A percentile compares a stretch with the other conserved stretches of the same genome.
phyloP scores from a whole-genome alignment of 371 early-diverging fungal species.

The Thermomucor indicae-seudaticae region DNA sequence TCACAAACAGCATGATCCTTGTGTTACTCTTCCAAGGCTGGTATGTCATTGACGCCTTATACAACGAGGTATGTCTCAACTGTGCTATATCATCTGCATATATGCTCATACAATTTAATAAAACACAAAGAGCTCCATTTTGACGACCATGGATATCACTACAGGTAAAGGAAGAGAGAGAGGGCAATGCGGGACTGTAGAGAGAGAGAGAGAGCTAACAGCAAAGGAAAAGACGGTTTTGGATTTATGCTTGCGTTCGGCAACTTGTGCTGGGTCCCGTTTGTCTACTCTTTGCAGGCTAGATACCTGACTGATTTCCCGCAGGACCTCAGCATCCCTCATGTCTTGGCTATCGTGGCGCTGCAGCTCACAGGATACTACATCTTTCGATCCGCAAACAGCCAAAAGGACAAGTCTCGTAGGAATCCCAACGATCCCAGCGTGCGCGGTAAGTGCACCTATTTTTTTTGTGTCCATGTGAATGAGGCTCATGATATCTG shows the following conservation, averaged over 20 bases:
- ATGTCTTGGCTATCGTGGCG: constrained; percentile 42
- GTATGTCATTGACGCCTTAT: constrained; percentile 85
- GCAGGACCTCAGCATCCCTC: constrained; percentile 34
- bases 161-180: constrained; percentile 23
- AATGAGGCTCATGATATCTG: not conserved
- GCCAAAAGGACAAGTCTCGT: constrained; percentile 84
- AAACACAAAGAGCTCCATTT: constrained; percentile 53
- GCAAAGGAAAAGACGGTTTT: constrained; percentile 89
- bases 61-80: constrained; percentile 48
- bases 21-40: constrained; percentile 73
- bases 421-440: constrained; percentile 65
- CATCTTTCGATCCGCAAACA: constrained; percentile 86
- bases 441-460: constrained; percentile 50
- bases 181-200: not conserved
- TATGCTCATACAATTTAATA: constrained; percentile 5
- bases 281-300: constrained; percentile 86
- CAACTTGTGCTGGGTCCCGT: constrained; percentile 88
- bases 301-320: constrained; percentile 79
- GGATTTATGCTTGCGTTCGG: constrained; percentile 92
- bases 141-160: constrained; percentile 95
- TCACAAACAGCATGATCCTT: constrained; percentile 78
- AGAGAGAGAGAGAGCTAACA: no score
- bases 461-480: not conserved
- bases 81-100: not conserved
- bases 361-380: constrained; percentile 68